A percentile compares a stretch with the other conserved stretches of the same genome.
Conservation (phyloP, 495 filamentous ascomycete species). For the Baudoinia panamericana region DNA sequence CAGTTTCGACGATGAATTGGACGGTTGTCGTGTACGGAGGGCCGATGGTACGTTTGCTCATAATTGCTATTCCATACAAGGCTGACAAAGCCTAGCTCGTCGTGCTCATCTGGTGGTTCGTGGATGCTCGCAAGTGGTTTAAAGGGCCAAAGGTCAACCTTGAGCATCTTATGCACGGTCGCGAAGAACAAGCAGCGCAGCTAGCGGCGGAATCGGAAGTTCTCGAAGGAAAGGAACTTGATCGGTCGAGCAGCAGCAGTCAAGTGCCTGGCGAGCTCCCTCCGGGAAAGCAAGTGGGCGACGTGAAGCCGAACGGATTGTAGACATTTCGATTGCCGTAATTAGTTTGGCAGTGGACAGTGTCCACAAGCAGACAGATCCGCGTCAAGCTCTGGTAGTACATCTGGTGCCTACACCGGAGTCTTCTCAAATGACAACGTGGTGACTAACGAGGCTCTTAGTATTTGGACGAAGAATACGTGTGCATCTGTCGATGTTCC, state of each 20-base stretch:
- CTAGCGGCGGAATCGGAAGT: conserved; percentile 8
- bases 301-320: conserved; percentile 13
- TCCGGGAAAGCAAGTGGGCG: conserved; percentile 9
- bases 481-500: too few relatives aligned
- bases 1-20: conserved; percentile 16
- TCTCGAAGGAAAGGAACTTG: conserved; percentile 21
- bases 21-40: conserved; percentile 63
- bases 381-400: too few relatives aligned
- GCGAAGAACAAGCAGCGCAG: conserved; percentile 13
- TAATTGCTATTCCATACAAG: neutral
- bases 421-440: too few relatives aligned
- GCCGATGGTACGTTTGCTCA: conserved; percentile 27
- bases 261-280: conserved; percentile 10
- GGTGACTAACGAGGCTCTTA: too few relatives aligned
- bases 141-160: conserved; percentile 60
- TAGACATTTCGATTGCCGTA: too few relatives aligned
- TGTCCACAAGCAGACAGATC: too few relatives aligned
- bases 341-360: too few relatives aligned
- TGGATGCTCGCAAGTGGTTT: conserved; percentile 51
- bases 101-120: conserved; percentile 55
- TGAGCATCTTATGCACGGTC: conserved; percentile 33
- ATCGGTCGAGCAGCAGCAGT: conserved; percentile 2
- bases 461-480: too few relatives aligned
- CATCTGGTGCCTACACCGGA: too few relatives aligned
- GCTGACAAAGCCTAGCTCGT: conserved; percentile 24